phyloP scores from a whole-genome alignment of 1,284 basidiomycete genomes.

The Cronartium quercuum region DNA sequence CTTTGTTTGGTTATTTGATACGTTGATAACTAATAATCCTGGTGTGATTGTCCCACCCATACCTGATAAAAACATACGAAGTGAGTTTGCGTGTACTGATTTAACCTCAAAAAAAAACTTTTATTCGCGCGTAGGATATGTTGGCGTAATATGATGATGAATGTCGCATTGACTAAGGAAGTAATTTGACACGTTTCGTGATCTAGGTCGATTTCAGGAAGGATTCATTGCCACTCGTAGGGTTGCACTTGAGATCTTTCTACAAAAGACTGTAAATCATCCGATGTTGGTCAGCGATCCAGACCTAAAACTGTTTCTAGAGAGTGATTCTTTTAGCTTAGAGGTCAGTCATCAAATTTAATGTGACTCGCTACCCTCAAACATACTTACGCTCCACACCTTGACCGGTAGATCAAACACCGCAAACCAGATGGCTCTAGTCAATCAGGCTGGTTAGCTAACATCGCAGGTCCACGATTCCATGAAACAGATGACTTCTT shows the following conservation, averaged over 20 bases:
- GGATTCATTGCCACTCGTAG: conserved; percentile 51
- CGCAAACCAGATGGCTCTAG: conserved; percentile 55
- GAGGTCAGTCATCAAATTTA: conserved; percentile 48
- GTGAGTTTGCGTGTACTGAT: conserved; percentile 44
- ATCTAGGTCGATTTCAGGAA: conserved; percentile 49
- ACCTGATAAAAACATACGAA: conserved; percentile 89
- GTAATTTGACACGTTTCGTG: neutral
- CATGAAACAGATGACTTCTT: conserved; percentile 98
- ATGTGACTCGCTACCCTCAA: neutral
- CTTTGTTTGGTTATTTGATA: conserved; percentile 93
- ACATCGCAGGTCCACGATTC: conserved; percentile 73
- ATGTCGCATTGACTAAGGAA: too few species aligned
- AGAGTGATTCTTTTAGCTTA: conserved; percentile 50
- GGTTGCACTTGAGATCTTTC: conserved; percentile 49
- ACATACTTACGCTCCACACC: neutral
- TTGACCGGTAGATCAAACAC: conserved; percentile 67
- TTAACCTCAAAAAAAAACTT: too few species aligned
- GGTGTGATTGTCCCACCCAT: conserved; percentile 94
- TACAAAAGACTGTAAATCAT: conserved; percentile 52
- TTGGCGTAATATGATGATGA: too few species aligned
- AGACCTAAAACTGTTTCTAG: conserved; percentile 51
- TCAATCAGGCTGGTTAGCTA: conserved; percentile 65
- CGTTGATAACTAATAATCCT: conserved; percentile 82
- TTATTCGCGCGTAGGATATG: too few species aligned
- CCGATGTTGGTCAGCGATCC: conserved; percentile 51